Evolutionary conservation across 352 stramenopile genomes (phyloP), one percentile per base, ranked within the genome.

Genomic region (Phytophthora nicotianae): DNA sequence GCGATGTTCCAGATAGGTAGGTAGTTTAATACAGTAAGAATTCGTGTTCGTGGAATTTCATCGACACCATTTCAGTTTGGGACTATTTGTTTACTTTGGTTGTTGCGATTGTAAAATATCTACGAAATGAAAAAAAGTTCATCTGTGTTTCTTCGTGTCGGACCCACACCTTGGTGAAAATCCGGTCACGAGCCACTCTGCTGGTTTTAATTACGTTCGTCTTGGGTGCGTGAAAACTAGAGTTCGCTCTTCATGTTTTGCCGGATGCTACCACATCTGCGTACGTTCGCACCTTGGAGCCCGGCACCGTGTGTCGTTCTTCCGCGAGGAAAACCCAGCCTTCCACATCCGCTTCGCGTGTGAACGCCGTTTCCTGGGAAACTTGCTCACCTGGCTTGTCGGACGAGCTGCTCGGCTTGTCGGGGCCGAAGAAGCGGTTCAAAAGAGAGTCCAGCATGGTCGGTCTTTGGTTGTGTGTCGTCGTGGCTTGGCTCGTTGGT

Each of bases 301-400:
- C 58, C 47, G 50, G 11, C 6, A 68, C 37, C 8, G 62, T 50
- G 23, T 53, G 50, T 16, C 59, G 54, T 17, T 77, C 68, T 43
- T 80, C 56, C 11, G 67, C 76, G 1, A 85, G 68, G 21, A 82
- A 73, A 11, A 85, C 71, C 76, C 76, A 85, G 5, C 65, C 76
- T 41, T 85, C 76, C 32, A 75, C 76, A 53, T 82, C 65, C 9
- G 66, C 68, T 43, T 72, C 67, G 27, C 67, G 69, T 24, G 72
- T 78, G 29, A 76, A 72, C 9, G 49, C 50, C 17, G 73, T 75
- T 50, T 74, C 56, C 29, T 74, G 62, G 13, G 58, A 76, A 6
- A 68, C 51, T 20, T 74, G 67, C 11, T 56, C 46, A 20, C 38
- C 19, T n/a, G 33, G 37, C 20, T 72, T 58, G n/a, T 14, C 3